A percentile compares a stretch with the other conserved stretches of the same genome.
phyloP scores from a whole-genome alignment of 202 grass and related monocot genomes.

The Elaeis oleifera region DNA sequence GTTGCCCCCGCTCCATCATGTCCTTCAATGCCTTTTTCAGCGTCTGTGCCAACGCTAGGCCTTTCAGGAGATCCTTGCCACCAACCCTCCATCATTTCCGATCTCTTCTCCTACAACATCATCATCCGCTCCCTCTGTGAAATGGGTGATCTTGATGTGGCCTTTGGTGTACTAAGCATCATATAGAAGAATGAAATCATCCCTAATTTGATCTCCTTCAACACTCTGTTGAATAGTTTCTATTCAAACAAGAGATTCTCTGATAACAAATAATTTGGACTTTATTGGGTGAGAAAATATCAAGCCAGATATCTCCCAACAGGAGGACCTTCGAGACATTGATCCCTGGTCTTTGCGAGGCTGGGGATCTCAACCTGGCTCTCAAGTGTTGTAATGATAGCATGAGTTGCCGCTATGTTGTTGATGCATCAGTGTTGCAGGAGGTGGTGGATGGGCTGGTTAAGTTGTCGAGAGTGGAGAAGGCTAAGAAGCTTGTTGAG shows the following conservation, averaged over 20 bases:
- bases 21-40: no score
- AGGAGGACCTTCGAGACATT: constrained; percentile 42
- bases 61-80: constrained; percentile 14
- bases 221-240: constrained; percentile 48
- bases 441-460: constrained; percentile 48
- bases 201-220: constrained; percentile 38
- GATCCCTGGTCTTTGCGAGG: constrained; percentile 28
- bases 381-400: no score
- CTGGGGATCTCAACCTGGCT: background rate
- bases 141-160: constrained; percentile 39
- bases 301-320: constrained; percentile 28
- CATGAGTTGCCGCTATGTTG: background rate
- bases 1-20: no score
- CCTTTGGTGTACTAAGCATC: constrained; percentile 27
- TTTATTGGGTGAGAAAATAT: background rate
- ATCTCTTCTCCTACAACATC: constrained; percentile 45
- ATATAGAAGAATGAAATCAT: constrained; percentile 40
- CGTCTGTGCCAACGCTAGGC: no score
- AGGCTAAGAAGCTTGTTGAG: constrained; percentile 40
- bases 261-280: constrained; percentile 35
- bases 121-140: constrained; percentile 34
- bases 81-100: constrained; percentile 24
- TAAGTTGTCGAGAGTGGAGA: constrained; percentile 33
- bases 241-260: constrained; percentile 21
- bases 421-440: constrained; percentile 25